These are phyloP conservation scores for Nitzschia sp. DNA, from an alignment of 108 stramenopile genomes.

Conservation along the genomic window DNA sequence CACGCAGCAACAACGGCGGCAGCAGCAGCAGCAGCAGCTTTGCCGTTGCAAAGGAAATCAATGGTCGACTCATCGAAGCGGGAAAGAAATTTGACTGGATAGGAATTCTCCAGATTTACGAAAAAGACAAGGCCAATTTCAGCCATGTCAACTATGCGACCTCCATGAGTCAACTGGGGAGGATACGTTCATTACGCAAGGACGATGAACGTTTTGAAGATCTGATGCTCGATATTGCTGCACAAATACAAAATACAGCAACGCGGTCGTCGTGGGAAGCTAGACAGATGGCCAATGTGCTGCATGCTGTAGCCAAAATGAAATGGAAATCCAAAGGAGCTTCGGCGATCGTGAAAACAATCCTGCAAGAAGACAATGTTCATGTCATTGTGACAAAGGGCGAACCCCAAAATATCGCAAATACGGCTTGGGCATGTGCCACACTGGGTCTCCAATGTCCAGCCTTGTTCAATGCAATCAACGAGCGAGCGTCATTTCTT, in stretches of 20 bases:
- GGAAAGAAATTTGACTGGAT: not conserved
- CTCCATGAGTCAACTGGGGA: conserved; percentile 13
- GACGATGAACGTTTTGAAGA: conserved; percentile 9
- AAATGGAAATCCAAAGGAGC: not conserved
- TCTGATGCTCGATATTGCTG: not conserved
- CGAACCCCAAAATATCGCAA: conserved; percentile 18
- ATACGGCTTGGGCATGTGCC: too few relatives aligned
- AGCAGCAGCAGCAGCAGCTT: too few relatives aligned
- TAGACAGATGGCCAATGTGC: not conserved
- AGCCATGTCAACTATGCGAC: conserved; percentile 24
- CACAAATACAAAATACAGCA: not conserved
- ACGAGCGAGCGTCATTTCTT: too few relatives aligned
- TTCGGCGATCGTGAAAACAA: not conserved
- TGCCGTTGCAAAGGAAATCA: not conserved
- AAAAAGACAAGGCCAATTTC: conserved; percentile 9
- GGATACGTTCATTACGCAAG: conserved; percentile 9
- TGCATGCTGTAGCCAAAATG: conserved; percentile 29
- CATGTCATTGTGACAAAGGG: not conserved
- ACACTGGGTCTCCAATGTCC: too few relatives aligned
- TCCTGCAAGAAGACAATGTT: not conserved
- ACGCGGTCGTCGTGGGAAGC: not conserved
- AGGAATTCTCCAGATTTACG: not conserved
- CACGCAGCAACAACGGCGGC: too few relatives aligned
- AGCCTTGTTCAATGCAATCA: too few relatives aligned
- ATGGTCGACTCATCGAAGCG: not conserved